Conservation (phyloP, 2,329 filamentous ascomycete species). For the Sphaerulina vaccinii region DNA sequence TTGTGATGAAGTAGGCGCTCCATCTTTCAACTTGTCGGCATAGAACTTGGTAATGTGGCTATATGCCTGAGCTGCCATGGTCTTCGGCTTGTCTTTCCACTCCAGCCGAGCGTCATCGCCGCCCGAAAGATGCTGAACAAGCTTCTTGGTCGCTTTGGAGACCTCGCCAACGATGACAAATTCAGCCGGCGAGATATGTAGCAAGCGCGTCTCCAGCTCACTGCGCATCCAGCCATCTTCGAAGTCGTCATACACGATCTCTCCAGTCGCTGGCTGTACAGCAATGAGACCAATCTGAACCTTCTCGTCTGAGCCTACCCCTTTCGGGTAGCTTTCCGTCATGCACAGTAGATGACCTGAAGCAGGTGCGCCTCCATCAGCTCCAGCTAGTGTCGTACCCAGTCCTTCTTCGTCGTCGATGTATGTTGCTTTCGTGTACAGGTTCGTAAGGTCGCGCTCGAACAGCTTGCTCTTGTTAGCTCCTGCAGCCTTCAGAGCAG, state of each 20-base stretch:
- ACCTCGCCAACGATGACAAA: constrained; percentile 89
- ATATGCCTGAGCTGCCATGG: constrained; percentile 78
- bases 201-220: constrained; percentile 89
- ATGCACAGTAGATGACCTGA: constrained; percentile 92
- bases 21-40: constrained; percentile 72
- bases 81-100: constrained; percentile 70
- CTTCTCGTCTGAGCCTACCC: constrained; percentile 83
- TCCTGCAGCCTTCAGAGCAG: constrained; percentile 89
- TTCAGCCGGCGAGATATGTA: constrained; percentile 95
- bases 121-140: constrained; percentile 84
- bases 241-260: constrained; percentile 93
- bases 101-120: constrained; percentile 88
- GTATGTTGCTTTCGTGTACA: constrained; percentile 98
- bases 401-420: constrained; percentile 88
- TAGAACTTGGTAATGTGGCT: constrained; percentile 93
- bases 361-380: constrained; percentile 56
- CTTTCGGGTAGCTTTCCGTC: constrained; percentile 78
- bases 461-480: constrained; percentile 94
- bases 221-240: constrained; percentile 97
- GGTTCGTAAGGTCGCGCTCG: constrained; percentile 84
- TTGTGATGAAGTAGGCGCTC: constrained; percentile 37
- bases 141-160: constrained; percentile 86
- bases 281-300: constrained; percentile 89
- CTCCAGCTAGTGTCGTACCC: constrained; percentile 55
- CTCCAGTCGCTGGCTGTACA: constrained; percentile 91